Percentiles rank a stretch among this genome's conserved stretches.
Evolutionary conservation across 768 basidiomycete genomes (phyloP).

Genomic region (Vishniacozyma victoriae): DNA sequence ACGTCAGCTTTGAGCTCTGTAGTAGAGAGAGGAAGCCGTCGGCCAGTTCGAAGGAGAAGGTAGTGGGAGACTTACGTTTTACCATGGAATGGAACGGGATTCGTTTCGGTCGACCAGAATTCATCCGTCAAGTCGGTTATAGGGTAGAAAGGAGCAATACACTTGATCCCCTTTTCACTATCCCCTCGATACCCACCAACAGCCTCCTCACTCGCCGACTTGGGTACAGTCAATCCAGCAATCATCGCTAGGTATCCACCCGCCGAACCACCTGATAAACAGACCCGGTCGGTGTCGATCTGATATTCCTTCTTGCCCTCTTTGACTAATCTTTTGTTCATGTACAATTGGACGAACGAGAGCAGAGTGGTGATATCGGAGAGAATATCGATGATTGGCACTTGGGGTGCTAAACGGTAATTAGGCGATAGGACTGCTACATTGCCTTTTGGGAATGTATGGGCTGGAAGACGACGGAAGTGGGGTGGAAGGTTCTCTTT

Average conservation of each 20-base stretch:
- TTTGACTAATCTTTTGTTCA: conserved; percentile 22
- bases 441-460: conserved; percentile 1
- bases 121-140: conserved; percentile 38
- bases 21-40: too few species aligned
- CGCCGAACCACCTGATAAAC: conserved; percentile 37
- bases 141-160: conserved; percentile 40
- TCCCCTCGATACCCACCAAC: conserved; percentile 38
- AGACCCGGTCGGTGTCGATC: conserved; percentile 29
- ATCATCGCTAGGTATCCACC: conserved; percentile 41
- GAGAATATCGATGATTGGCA: conserved; percentile 42
- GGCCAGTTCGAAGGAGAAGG: background rate
- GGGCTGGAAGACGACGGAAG: conserved; percentile 28
- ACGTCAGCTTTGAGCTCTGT: background rate
- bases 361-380: conserved; percentile 35
- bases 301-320: conserved; percentile 11
- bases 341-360: conserved; percentile 21
- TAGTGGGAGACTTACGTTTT: conserved; percentile 13
- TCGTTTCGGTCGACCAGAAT: conserved; percentile 39
- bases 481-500: conserved; percentile 45
- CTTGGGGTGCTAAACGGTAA: conserved; percentile 47
- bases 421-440: conserved; percentile 44
- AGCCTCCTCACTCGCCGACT: conserved; percentile 15
- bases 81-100: conserved; percentile 34
- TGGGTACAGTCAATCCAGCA: conserved; percentile 26
- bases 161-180: conserved; percentile 24